Base-by-base conservation (phyloP, 345 rosid genomes). In the Barbarea vulgaris region DNA sequence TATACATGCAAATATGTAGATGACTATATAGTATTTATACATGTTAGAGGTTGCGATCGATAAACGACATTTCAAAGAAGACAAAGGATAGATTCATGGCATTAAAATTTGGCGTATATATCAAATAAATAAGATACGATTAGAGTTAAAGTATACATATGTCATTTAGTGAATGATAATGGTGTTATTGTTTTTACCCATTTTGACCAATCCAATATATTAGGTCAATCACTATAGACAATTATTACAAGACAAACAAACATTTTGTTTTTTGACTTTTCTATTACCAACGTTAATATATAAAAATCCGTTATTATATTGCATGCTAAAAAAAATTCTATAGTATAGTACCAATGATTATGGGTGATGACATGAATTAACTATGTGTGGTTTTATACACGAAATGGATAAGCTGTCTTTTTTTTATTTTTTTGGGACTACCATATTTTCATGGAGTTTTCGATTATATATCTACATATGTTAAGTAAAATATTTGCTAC, bases 91-190 rank as follows among this genome's bases (percentile, higher is more conserved):
- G 73, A 72, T 72, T 66, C 77, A 78, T 72, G 69, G 33, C 62
- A 52, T 39, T 50, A n/a, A n/a, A 27, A 18, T 58, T 48, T 50
- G 55, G 18, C 48, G 67, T 51, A 39, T 37, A 61, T 30, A 61
- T 76, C 57, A 64, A 19, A 77, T 54, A 47, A 46, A 46, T 37
- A 67, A 57, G 69, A 69, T 67, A 64, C 50, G 61, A 69, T 48
- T 15, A 73, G 72, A 65, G 61, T 77, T 64, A 77, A 84, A 82
- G 85, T 73, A 81, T 61, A 61, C 56, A 56, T 61, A 77, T 80
- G 86, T 81, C 90, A 67, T 67, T 53, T 83, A 79, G 89, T 76
- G 81, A 72, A 74, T 58, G 70, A 53, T 71, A 64, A 39, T 74
- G 58, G 53, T 30, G 51, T 77, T 54, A 18, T 73, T 78, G 77